Evolutionary conservation across 148 eudicot genomes (phyloP), one percentile per base, ranked within the genome.

Genomic region (Camellia lanceoleosa): DNA sequence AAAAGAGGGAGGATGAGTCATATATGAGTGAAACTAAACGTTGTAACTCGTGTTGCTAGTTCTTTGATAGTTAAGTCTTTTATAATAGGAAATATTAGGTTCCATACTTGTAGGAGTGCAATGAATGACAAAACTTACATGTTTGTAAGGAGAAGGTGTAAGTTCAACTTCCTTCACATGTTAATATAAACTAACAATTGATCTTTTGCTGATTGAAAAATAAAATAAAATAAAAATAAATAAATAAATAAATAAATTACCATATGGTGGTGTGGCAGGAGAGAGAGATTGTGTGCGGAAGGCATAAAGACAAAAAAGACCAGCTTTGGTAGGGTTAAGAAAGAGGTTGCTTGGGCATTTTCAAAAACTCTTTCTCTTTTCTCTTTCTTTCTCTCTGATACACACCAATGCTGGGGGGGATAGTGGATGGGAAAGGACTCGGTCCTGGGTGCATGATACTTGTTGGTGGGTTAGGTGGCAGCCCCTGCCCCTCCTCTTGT

Each of bases 401-500:
- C 38, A 30, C 38, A 23, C 11, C 63, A 5, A 19, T 1, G 69
- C 78, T 3, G 52, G 67, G 68, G 68, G 52, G 77, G 79, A 80
- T 67, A 68, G 76, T 84, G 79, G 82, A 80, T 76, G 77, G 81
- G 83, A 74, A 30, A 71, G 84, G 79, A 80, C 70, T 80, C 79
- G 60, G 72, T 87, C 77, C 79, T 74, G 69, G 68, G 63, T 87
- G 88, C 98, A 94, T 88, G 91, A 87, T 89, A 82, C 78, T 2
- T 94, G 97, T 91, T 89, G 92, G 98, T 88, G 90, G 92, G 92
- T 90, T 90, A 82, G 94, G 92, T 91, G 81, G 89, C 98, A 92
- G 76, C 75, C 88, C 79, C 91, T 91, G 93, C 85, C 90, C 93
- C 87, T 30, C 38, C 38, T 30, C 83, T 76, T 79, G 60, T 82